These are phyloP conservation scores for Xylariaceae sp. DNA, from an alignment of 2,329 filamentous ascomycete genomes.

Conservation along the genomic window DNA sequence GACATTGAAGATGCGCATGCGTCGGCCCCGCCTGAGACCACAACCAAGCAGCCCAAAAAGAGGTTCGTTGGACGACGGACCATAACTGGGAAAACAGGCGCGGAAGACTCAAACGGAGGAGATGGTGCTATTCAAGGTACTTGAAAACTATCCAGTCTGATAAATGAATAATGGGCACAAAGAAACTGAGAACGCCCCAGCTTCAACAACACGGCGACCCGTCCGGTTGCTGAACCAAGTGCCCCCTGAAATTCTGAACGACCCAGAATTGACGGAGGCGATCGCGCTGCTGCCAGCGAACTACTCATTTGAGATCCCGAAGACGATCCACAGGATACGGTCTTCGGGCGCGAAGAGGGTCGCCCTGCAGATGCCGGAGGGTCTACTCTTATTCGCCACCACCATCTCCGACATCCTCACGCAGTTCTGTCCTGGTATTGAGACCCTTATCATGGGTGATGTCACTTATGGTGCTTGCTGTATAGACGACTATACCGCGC, in stretches of 20 bases:
- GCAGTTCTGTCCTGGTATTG: constrained; percentile 85
- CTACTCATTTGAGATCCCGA: constrained; percentile 97
- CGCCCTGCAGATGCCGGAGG: constrained; percentile 96
- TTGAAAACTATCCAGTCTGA: neutral
- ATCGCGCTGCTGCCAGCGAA: constrained; percentile 86
- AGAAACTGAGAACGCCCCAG: constrained; percentile 39
- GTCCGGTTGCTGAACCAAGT: constrained; percentile 87
- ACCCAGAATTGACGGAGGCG: constrained; percentile 79
- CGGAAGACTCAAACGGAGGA: constrained; percentile 45
- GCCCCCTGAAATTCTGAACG: constrained; percentile 77
- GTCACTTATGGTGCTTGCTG: constrained; percentile 98
- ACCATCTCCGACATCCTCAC: constrained; percentile 96
- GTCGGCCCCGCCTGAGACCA: constrained; percentile 25
- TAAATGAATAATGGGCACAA: neutral
- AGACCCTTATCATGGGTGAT: constrained; percentile 97
- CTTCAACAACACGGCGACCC: constrained; percentile 63
- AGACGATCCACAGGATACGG: constrained; percentile 92
- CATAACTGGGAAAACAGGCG: constrained; percentile 45
- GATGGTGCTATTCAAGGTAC: constrained; percentile 65
- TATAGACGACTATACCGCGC: constrained; percentile 95
- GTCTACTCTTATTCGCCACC: constrained; percentile 88
- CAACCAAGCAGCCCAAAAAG: constrained; percentile 72
- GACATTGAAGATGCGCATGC: constrained; percentile 54
- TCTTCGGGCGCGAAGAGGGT: constrained; percentile 73
- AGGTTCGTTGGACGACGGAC: constrained; percentile 79